These are phyloP conservation scores for Saprolegnia parasitica DNA, from an alignment of 352 stramenopile species.

Conservation along the genomic window DNA sequence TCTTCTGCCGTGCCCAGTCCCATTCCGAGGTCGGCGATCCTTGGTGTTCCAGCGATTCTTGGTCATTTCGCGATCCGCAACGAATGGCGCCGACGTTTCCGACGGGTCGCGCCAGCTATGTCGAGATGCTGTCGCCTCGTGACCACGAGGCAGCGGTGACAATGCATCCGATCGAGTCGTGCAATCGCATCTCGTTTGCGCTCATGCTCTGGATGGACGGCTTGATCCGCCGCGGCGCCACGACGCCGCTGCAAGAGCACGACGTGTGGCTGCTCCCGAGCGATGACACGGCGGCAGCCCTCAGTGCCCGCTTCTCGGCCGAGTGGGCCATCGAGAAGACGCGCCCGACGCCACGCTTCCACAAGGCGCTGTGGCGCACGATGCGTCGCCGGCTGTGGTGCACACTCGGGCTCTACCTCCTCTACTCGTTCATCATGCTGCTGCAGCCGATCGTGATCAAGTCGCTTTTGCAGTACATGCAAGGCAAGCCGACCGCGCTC, in stretches of 20 bases:
- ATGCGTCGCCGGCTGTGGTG: conserved; percentile 38
- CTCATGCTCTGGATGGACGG: conserved; percentile 59
- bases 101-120: neutral
- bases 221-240: conserved; percentile 41
- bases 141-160: neutral
- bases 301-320: conserved; percentile 44
- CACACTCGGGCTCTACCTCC: conserved; percentile 35
- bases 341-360: conserved; percentile 35
- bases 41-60: too few relatives aligned
- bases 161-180: conserved; percentile 36
- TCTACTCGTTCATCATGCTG: conserved; percentile 42
- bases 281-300: conserved; percentile 38
- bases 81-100: neutral
- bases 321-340: conserved; percentile 35
- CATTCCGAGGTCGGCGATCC: too few relatives aligned
- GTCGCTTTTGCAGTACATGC: conserved; percentile 43
- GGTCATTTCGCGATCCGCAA: neutral
- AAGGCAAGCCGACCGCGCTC: conserved; percentile 36
- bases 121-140: neutral
- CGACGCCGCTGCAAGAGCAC: conserved; percentile 36
- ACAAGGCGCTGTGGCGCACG: conserved; percentile 44
- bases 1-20: too few relatives aligned
- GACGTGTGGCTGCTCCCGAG: conserved; percentile 44
- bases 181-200: conserved; percentile 39
- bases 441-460: conserved; percentile 57